These are phyloP conservation scores for Talaromyces sp. DNA, from an alignment of 2,329 filamentous ascomycete species.

Conservation along the genomic window DNA sequence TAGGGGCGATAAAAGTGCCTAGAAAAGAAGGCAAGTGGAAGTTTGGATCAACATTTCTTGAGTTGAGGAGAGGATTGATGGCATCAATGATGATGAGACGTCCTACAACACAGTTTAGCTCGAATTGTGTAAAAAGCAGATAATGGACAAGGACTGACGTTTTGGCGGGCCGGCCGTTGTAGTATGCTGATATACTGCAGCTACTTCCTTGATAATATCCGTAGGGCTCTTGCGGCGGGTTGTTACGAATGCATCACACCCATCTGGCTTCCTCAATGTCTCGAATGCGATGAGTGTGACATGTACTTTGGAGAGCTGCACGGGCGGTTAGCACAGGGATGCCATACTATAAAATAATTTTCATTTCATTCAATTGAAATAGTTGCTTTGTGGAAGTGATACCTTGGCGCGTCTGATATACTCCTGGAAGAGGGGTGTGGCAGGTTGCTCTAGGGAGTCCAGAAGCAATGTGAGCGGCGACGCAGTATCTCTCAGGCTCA, in stretches of 20 bases:
- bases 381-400: constrained; percentile 17
- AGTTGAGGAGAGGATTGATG: constrained; percentile 65
- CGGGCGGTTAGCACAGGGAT: constrained; percentile 11
- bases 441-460: constrained; percentile 82
- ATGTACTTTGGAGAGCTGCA: constrained; percentile 61
- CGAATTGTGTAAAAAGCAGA: neutral
- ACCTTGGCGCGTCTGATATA: constrained; percentile 77
- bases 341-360: neutral
- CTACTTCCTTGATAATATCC: constrained; percentile 63
- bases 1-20: constrained; percentile 66
- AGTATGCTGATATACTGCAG: constrained; percentile 38
- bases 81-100: constrained; percentile 78
- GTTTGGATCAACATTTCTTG: constrained; percentile 47
- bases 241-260: constrained; percentile 69
- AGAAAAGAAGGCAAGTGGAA: constrained; percentile 69
- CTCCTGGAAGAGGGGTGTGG: constrained; percentile 69
- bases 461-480: constrained; percentile 86
- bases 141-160: constrained; percentile 26
- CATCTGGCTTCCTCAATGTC: constrained; percentile 65
- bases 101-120: constrained; percentile 50
- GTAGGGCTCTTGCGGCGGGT: constrained; percentile 62
- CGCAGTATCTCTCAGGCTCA: constrained; percentile 75
- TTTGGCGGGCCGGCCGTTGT: constrained; percentile 24
- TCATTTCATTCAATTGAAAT: neutral
- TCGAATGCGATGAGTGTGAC: constrained; percentile 78